A percentile compares a stretch with the other conserved stretches of the same genome.
Conservation (phyloP, 2,329 filamentous ascomycete genomes). For the Arachnomyces sp. region DNA sequence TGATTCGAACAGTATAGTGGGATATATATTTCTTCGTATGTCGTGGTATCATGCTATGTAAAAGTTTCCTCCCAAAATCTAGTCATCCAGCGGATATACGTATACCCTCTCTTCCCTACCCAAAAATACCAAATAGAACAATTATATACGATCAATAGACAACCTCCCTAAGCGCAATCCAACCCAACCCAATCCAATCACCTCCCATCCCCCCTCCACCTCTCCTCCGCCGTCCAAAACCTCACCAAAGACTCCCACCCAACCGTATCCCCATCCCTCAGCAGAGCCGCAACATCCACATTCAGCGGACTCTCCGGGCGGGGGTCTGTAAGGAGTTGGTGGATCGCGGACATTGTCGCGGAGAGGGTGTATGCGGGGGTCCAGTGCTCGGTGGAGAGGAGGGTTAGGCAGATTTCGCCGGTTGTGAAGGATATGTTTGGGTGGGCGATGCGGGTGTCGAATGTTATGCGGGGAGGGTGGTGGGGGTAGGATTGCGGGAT, state of each 20-base stretch:
- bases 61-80: no score
- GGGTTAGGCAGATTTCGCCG: slow-evolving; percentile 89
- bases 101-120: no score
- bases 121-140: no score
- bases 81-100: no score
- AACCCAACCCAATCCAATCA: background rate
- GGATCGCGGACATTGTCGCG: slow-evolving; percentile 38
- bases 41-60: no score
- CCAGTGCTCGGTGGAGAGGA: slow-evolving; percentile 67
- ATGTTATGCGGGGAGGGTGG: slow-evolving; percentile 65
- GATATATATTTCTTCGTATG: no score
- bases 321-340: slow-evolving; percentile 39
- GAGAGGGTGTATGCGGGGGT: slow-evolving; percentile 72
- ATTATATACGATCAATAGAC: no score
- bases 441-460: slow-evolving; percentile 78
- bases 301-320: slow-evolving; percentile 41
- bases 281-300: slow-evolving; percentile 39
- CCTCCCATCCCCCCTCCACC: slow-evolving; percentile 31
- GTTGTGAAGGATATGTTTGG: slow-evolving; percentile 66
- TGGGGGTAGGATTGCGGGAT: slow-evolving; percentile 74
- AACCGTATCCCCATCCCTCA: slow-evolving; percentile 37
- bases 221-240: slow-evolving; percentile 40
- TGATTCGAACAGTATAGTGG: no score
- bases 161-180: background rate
- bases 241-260: slow-evolving; percentile 40